Evolutionary conservation across 2,329 filamentous ascomycete genomes (phyloP), one percentile per base, ranked within the genome.

Genomic region (Ambrosiella cleistominuta): DNA sequence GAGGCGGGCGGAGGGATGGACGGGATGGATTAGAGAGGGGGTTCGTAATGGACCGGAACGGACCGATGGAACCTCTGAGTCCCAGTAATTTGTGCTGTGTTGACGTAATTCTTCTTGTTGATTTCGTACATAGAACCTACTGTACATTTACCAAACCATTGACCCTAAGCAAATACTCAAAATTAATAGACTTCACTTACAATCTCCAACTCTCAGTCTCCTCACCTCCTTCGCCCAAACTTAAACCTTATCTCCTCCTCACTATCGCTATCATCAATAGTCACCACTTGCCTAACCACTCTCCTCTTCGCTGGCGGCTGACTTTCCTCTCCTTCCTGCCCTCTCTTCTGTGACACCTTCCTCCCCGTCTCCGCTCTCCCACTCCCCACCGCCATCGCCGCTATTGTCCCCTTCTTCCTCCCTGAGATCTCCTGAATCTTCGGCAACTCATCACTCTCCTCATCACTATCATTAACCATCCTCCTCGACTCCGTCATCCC

Each of bases 221-320:
- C 8, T 19, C 19, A 75, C 64, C 71, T 71, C 64, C 77, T 70
- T 65, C 72, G 74, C 37, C 76, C 73, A 65, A 81, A 81, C 57
- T 72, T 71, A 64, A 81, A 81, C 62, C 74, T 74, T 7, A 45
- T 57, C 63, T 75, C 77, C 60, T 80, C 78, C 50, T 80, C 78
- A 61, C 75, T 79, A 39, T 79, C 74, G 50, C 69, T 71, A 59
- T 72, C 70, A 3, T 64, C 64, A 42, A 68, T 64, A 54, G 68
- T 68, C 1, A 68, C 62, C 6, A 68, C 66, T 60, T 71, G 68
- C 52, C 62, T 68, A 40, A 62, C 66, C 3, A 68, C 63, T 42
- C 67, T 61, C 11, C 67, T 65, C 11, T 66, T 62, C 6, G 54
- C 38, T 15, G 55, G 47, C n/a, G 17, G 37, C 13, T 35, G 37